Evolutionary conservation across 805 yeast genomes (phyloP).

Genomic region (Torulaspora indica): DNA sequence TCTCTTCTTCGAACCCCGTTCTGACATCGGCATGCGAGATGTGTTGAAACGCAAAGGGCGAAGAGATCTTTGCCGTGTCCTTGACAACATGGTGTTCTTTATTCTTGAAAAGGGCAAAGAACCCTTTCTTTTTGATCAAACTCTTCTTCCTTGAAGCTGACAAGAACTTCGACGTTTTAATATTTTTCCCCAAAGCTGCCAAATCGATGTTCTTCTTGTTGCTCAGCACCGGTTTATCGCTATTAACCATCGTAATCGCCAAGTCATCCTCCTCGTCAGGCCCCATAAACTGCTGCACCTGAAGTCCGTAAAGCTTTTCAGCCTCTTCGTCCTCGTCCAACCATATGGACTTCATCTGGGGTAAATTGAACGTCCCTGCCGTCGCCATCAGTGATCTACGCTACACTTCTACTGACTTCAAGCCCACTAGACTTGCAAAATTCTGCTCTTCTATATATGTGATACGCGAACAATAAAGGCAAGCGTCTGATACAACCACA

Average conservation of each 20-base stretch:
- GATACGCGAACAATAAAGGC: not conserved
- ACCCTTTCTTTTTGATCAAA: constrained; percentile 21
- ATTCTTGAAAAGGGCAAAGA: constrained; percentile 34
- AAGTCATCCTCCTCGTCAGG: constrained; percentile 30
- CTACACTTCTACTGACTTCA: not conserved
- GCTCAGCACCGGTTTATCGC: constrained; percentile 33
- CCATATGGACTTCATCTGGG: constrained; percentile 42
- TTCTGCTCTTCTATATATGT: constrained; percentile 3
- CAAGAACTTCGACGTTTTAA: not conserved
- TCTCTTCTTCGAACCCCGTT: constrained; percentile 13
- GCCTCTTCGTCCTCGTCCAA: constrained; percentile 39
- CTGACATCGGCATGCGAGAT: constrained; percentile 39
- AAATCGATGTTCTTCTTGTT: constrained; percentile 37
- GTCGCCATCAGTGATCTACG: constrained; percentile 7
- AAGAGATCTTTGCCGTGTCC: constrained; percentile 28
- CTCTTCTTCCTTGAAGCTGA: constrained; percentile 11
- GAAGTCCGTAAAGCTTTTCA: constrained; percentile 35
- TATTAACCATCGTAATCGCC: constrained; percentile 35
- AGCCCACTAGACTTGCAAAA: too few relatives aligned
- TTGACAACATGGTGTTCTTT: constrained; percentile 12
- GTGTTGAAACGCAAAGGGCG: constrained; percentile 40
- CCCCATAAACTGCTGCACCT: constrained; percentile 30
- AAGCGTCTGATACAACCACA: not conserved
- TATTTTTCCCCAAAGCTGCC: constrained; percentile 32
- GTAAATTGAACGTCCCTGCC: constrained; percentile 16